Base-by-base conservation (phyloP, 1,284 basidiomycete species). In the Pascua guehoae region DNA sequence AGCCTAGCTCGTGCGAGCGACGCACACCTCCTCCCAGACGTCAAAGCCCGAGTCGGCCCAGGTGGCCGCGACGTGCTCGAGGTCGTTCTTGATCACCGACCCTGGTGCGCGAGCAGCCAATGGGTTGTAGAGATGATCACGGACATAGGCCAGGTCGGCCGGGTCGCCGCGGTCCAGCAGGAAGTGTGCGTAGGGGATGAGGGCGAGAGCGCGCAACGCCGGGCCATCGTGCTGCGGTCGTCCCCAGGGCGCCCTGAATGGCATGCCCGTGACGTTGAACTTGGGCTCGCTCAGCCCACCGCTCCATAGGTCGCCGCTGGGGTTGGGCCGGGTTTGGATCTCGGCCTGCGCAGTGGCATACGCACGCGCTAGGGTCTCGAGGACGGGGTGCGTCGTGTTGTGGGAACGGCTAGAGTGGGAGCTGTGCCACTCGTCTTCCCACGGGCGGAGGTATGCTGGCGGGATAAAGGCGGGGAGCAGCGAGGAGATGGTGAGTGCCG, bases 201-300 rank as follows among this genome's bases (percentile, higher is more conserved):
- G 58, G 0, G 78, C 67, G 14, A 81, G 66, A 0, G 79, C 77
- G 42, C 81, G 69, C 1, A 80, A 68, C 2, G 79, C 80, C 0
- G 81, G 80, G 0, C 81, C 81, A 53, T 82, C 81, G 18, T 72
- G 62, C 52, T 81, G 80, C 4, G 80, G 80, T 53, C 80, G 57
- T 5, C 80, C 80, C 80, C 79, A 81, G 41, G 58, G 52, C 7
- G 64, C 76, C 2, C 58, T 64, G 65, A 79, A 81, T 1, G 77
- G 64, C 1, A 64, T 67, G 14, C 78, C 76, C 58, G 79, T 66
- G 8, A 76, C 72, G 32, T 79, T 49, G 61, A 79, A 83, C 67
- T 83, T 83, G 41, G 81, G 81, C 62, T 83, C 82, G n/a, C 79
- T 80, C 17, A 82, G 57, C 0, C 81, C 80, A 10, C 81, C 81